Evolutionary conservation across 1,139 yeast genomes (phyloP).

Genomic region (Pneumocystis wakefieldiae): DNA sequence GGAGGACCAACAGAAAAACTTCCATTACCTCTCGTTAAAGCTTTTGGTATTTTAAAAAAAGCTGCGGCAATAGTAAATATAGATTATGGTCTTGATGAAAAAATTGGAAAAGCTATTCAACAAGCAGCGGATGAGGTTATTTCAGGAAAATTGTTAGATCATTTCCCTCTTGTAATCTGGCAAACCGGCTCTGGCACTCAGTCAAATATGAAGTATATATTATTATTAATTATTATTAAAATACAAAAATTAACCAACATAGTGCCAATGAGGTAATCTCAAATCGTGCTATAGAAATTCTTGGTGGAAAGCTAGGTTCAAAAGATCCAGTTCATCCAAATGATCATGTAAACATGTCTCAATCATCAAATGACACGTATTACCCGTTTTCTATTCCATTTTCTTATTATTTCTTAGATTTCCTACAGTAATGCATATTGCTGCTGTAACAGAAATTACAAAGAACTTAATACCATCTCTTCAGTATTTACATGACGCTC

Average conservation of each 20-base stretch:
- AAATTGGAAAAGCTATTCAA: slow-evolving; percentile 69
- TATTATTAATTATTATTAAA: neutral
- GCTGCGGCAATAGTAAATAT: slow-evolving; percentile 89
- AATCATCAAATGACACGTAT: slow-evolving; percentile 86
- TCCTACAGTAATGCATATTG: slow-evolving; percentile 99
- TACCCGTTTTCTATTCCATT: neutral
- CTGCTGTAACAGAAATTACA: slow-evolving; percentile 83
- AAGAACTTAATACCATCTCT: slow-evolving; percentile 65
- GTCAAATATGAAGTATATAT: slow-evolving; percentile 54
- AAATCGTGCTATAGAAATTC: slow-evolving; percentile 88
- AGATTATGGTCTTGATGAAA: slow-evolving; percentile 72
- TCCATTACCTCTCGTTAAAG: slow-evolving; percentile 81
- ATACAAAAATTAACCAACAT: neutral
- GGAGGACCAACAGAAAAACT: slow-evolving; percentile 83
- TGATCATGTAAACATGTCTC: slow-evolving; percentile 97
- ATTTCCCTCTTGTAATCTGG: slow-evolving; percentile 94
- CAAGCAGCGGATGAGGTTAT: slow-evolving; percentile 91
- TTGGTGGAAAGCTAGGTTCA: slow-evolving; percentile 84
- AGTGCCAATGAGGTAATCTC: slow-evolving; percentile 80
- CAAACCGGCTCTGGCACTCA: slow-evolving; percentile 99
- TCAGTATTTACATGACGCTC: slow-evolving; percentile 57
- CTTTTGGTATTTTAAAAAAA: slow-evolving; percentile 87
- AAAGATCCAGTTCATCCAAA: slow-evolving; percentile 93
- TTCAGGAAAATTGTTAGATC: slow-evolving; percentile 79
- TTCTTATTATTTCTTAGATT: slow-evolving; percentile 24